phyloP scores from a whole-genome alignment of 2,329 filamentous ascomycete genomes.

The Ceratocystiopsis sp. region DNA sequence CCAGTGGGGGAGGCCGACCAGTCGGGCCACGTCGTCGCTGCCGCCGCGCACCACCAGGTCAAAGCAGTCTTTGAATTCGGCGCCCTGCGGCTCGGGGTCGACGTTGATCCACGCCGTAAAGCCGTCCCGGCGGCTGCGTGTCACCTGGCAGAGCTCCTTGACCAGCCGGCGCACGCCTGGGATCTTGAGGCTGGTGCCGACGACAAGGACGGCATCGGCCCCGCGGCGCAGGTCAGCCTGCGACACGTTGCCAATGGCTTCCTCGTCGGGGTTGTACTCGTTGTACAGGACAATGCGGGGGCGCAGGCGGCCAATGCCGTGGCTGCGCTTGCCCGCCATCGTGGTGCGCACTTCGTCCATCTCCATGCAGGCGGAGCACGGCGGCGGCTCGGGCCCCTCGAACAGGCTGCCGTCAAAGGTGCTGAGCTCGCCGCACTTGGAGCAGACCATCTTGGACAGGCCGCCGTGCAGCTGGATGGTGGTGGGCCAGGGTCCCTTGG shows the following conservation, averaged over 20 bases:
- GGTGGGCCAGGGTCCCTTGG: conserved; percentile 80
- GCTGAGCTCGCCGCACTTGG: conserved; percentile 67
- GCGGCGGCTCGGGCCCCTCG: conserved; percentile 65
- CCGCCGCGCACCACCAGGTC: conserved; percentile 77
- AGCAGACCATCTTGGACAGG: conserved; percentile 90
- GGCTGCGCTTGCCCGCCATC: conserved; percentile 71
- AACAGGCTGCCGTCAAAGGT: conserved; percentile 69
- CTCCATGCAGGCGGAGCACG: conserved; percentile 57
- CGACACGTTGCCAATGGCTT: conserved; percentile 85
- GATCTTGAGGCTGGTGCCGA: conserved; percentile 89
- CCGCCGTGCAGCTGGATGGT: conserved; percentile 91
- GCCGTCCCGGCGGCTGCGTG: conserved; percentile 67
- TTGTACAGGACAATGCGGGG: conserved; percentile 96
- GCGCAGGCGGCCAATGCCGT: conserved; percentile 76
- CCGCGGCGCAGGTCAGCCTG: conserved; percentile 68
- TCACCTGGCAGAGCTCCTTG: conserved; percentile 75
- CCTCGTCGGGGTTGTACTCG: conserved; percentile 89
- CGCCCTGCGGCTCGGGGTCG: conserved; percentile 63
- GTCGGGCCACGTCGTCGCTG: conserved; percentile 70
- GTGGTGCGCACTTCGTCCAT: conserved; percentile 61
- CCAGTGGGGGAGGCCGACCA: conserved; percentile 47
- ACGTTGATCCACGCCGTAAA: conserved; percentile 91
- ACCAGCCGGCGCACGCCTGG: conserved; percentile 81
- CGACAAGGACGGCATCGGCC: conserved; percentile 85
- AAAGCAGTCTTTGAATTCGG: conserved; percentile 83